Conservation (phyloP, 176 grass and related monocot genomes). For the Aegilops umbellulata region DNA sequence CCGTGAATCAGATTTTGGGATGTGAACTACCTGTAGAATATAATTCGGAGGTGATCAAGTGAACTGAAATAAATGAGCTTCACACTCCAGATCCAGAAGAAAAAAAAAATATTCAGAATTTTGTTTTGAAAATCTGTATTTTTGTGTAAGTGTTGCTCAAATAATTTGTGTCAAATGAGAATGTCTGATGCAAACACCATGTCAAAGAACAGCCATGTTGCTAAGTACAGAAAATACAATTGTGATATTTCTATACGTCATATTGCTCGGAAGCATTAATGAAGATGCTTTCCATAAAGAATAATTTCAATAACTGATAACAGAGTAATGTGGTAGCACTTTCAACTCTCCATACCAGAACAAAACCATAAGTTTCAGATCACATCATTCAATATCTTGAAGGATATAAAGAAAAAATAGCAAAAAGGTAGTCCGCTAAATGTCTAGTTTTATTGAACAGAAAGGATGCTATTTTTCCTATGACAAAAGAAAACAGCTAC, state of each 20-base stretch:
- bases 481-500: not conserved
- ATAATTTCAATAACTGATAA: not conserved
- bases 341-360: not conserved
- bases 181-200: not conserved
- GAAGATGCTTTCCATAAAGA: not conserved
- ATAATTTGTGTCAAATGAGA: slow-evolving; percentile 3
- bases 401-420: not conserved
- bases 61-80: slow-evolving; percentile 12
- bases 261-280: not conserved
- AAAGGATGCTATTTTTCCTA: not conserved
- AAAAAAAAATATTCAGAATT: not conserved
- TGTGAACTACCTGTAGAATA: slow-evolving; percentile 77
- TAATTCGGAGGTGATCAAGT: not conserved
- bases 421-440: not conserved
- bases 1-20: slow-evolving; percentile 87
- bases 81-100: slow-evolving; percentile 13
- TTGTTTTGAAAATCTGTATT: not conserved
- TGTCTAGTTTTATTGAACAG: not conserved
- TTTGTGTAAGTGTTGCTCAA: not conserved
- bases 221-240: not conserved
- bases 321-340: not conserved
- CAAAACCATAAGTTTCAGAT: slow-evolving; percentile 2
- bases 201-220: not conserved
- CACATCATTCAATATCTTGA: not conserved
- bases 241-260: not conserved